Evolutionary conservation across 108 stramenopile species (phyloP).

Genomic region (Conticribra guillardii): DNA sequence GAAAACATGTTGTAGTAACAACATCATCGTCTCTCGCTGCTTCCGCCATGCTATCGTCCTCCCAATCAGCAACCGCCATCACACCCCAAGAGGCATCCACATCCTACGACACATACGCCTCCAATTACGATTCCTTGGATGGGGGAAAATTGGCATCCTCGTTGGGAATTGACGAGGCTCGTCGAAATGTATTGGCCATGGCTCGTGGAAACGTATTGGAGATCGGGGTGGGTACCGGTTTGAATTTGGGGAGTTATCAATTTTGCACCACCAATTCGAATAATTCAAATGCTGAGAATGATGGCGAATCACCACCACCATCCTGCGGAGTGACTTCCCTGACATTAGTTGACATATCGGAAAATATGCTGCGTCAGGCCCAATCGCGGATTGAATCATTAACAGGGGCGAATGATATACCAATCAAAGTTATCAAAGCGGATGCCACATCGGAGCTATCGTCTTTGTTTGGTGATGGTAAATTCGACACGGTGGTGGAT

Average conservation of each 20-base stretch:
- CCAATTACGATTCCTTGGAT: constrained; percentile 78
- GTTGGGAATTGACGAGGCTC: constrained; percentile 78
- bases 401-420: constrained; percentile 15
- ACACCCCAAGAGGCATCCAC: constrained; percentile 65
- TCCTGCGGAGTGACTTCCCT: constrained; percentile 51
- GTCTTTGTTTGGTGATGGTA: constrained; percentile 53
- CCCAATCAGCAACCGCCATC: constrained; percentile 42
- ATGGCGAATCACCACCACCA: neutral
- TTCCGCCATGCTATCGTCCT: neutral
- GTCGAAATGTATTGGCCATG: constrained; percentile 53
- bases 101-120: constrained; percentile 80
- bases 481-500: constrained; percentile 88
- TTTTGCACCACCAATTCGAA: constrained; percentile 10
- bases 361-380: constrained; percentile 79
- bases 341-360: constrained; percentile 78
- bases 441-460: constrained; percentile 80
- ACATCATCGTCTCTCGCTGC: neutral
- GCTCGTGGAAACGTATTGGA: constrained; percentile 82
- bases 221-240: constrained; percentile 87
- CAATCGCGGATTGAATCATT: constrained; percentile 19
- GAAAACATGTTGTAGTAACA: constrained; percentile 2
- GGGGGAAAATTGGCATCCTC: constrained; percentile 67
- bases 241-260: constrained; percentile 70
- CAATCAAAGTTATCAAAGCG: constrained; percentile 64
- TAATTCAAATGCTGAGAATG: neutral